Evolutionary conservation across 2,329 filamentous ascomycete genomes (phyloP), one percentile per base, ranked within the genome.

Genomic region (Thelonectria olida): DNA sequence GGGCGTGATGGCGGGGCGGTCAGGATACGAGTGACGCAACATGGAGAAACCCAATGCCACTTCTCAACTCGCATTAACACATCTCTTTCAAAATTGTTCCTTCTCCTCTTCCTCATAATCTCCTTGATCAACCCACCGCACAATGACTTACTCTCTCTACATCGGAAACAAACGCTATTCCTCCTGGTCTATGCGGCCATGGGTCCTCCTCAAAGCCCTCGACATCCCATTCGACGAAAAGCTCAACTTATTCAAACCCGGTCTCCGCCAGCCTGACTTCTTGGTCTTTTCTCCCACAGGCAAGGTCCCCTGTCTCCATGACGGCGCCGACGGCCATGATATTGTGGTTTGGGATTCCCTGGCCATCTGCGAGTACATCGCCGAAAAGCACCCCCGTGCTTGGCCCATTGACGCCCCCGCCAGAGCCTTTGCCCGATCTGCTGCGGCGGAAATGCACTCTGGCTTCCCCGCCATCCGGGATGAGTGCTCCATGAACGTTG

Each of bases 381-480:
- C 81, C 17, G 82, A 84, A 59, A 64, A 67, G 19, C 67, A 81
- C 50, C 78, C 80, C 0, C 61, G 58, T n/a, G 76, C 79, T 1
- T 84, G 81, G 78, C 82, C 82, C 0, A 31, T 54, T 6, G 76
- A 79, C 58, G 51, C 69, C 12, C 67, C 70, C 5, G 76, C 80
- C 2, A 75, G 81, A 10, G 79, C 81, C 1, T 79, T 78, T 62
- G 82, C 82, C 13, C 73, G 81, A 36, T 73, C 71, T 25, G 81
- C 80, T 7, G 76, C 78, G 5, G 78, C 81, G 0, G 79, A 82
- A 67, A 83, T 84, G 81, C 81, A 83, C 70, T 74, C 81, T 2
- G 72, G 78, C 25, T 84, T 83, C 63, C 42, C 50, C 4, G 72
- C 74, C 17, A 67, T 84, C 22, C 76, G 81, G 1, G 70, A 77